Evolutionary conservation across 1,284 basidiomycete genomes (phyloP), one percentile per base, ranked within the genome.

Genomic region (Afroboletus lepidellus): DNA sequence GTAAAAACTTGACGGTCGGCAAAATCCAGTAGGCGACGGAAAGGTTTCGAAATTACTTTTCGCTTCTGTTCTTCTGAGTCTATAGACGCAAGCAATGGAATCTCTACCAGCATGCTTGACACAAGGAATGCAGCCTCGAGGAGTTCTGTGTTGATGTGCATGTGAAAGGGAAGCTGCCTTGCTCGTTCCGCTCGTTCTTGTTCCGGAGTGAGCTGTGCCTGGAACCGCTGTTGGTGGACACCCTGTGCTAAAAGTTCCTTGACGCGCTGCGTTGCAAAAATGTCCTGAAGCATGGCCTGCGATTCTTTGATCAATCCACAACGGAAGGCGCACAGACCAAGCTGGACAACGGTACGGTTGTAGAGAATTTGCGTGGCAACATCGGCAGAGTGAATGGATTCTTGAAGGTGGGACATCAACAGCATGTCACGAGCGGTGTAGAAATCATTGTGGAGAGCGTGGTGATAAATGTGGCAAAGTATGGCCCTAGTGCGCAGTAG

Each of bases 91-190:
- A 99, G 79, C 45, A 98, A 76, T 8, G 97, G 97, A 23, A 99
- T 94, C 75, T 99, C 97, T 48, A 98, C 88, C 38, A 99, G 81
- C 97, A 99, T 99, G 73, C 93, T 97, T 18, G 93, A 96, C 36
- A 97, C 94, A 39, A 99, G 79, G 80, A 98, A 99, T 8, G 94
- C 95, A 39, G 94, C 95, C 73, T 99, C 97, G 56, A 99, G 79
- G 25, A 99, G 78, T 73, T 99, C 97, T 15, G 97, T 92, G 76
- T 99, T 99, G 75, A 99, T 96, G 76, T 99, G 97, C 90, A 99
- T 93, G 74, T 99, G 97, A 88, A 99, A 99, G 30, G 97, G 97
- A 23, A 99, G 79, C 65, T 98, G 92, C 42, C 96, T 84, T 62
- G 94, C 91, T 63, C 94, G 92, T 72, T 99, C 97, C 8, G 94